phyloP scores from a whole-genome alignment of 2,329 filamentous ascomycete genomes.

The Nigrospora osmanthi region DNA sequence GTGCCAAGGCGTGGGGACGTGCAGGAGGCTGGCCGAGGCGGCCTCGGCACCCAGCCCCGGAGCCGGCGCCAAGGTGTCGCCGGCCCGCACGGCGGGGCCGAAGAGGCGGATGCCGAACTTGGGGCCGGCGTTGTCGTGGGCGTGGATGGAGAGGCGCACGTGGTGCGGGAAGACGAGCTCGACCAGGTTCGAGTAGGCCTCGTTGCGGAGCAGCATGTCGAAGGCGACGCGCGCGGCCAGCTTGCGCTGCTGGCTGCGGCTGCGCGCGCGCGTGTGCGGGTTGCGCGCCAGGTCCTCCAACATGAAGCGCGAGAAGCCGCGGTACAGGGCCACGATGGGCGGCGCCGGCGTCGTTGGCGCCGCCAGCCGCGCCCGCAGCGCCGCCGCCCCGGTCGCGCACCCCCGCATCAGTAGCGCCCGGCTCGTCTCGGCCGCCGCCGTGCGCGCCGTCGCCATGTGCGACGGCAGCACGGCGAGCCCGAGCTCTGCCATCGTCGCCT shows the following conservation, averaged over 20 bases:
- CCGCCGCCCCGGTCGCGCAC: too few relatives aligned
- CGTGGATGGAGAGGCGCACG: conserved; percentile 39
- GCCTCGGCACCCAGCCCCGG: too few relatives aligned
- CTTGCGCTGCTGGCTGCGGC: conserved; percentile 16
- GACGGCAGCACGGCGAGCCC: too few relatives aligned
- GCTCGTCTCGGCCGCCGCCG: too few relatives aligned
- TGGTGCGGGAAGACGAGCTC: conserved; percentile 35
- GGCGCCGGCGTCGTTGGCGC: too few relatives aligned
- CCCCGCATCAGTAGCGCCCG: too few relatives aligned
- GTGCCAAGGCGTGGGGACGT: too few relatives aligned
- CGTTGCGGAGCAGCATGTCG: conserved; percentile 31
- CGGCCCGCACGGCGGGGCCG: conserved; percentile 18
- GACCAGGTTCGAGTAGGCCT: conserved; percentile 39
- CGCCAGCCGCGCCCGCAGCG: too few relatives aligned
- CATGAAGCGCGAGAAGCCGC: conserved; percentile 54
- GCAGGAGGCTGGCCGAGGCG: too few relatives aligned
- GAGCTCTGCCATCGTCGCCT: too few relatives aligned
- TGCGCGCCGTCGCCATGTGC: too few relatives aligned
- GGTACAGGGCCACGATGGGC: conserved; percentile 30
- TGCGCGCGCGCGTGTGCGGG: conserved; percentile 14
- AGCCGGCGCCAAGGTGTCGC: conserved; percentile 1
- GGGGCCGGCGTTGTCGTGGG: conserved; percentile 30
- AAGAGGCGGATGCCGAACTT: conserved; percentile 31
- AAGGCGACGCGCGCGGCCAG: conserved; percentile 20
- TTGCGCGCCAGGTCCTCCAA: conserved; percentile 22